Conservation (phyloP, 805 yeast genomes). For the Ogataea ganodermae region DNA sequence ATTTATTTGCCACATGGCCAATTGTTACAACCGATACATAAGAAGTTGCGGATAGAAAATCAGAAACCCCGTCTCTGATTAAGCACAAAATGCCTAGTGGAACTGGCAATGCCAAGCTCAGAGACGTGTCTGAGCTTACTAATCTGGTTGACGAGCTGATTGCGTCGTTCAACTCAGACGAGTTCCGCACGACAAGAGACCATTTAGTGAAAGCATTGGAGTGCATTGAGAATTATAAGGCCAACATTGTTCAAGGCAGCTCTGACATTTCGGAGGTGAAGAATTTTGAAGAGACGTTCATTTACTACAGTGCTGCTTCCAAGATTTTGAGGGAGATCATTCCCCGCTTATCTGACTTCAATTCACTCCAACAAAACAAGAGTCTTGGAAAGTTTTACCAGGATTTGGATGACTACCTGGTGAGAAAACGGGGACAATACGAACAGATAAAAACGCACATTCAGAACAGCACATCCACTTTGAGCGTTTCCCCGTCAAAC, state of each 20-base stretch:
- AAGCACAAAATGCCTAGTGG: constrained; percentile 17
- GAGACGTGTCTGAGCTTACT: constrained; percentile 18
- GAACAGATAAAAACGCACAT: constrained; percentile 17
- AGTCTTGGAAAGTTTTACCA: constrained; percentile 22
- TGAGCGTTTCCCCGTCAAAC: not conserved
- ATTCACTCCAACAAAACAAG: constrained; percentile 9
- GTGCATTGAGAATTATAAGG: constrained; percentile 28
- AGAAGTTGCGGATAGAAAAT: not conserved
- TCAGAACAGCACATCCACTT: constrained; percentile 1
- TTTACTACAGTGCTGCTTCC: constrained; percentile 32
- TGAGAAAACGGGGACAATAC: constrained; percentile 18
- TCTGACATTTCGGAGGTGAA: constrained; percentile 6
- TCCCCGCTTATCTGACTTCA: constrained; percentile 25
- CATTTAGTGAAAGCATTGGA: constrained; percentile 31
- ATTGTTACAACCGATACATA: not conserved
- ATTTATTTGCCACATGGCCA: constrained; percentile 1
- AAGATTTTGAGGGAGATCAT: constrained; percentile 29
- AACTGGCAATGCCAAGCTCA: constrained; percentile 6
- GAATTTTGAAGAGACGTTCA: constrained; percentile 27
- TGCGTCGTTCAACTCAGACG: constrained; percentile 10
- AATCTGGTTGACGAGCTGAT: constrained; percentile 21
- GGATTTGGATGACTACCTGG: constrained; percentile 22
- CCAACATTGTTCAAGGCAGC: constrained; percentile 8
- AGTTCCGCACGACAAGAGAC: constrained; percentile 15
- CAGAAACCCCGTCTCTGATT: not conserved